Conservation (phyloP, 2,329 filamentous ascomycete species). For the Fusarium papillatum region DNA sequence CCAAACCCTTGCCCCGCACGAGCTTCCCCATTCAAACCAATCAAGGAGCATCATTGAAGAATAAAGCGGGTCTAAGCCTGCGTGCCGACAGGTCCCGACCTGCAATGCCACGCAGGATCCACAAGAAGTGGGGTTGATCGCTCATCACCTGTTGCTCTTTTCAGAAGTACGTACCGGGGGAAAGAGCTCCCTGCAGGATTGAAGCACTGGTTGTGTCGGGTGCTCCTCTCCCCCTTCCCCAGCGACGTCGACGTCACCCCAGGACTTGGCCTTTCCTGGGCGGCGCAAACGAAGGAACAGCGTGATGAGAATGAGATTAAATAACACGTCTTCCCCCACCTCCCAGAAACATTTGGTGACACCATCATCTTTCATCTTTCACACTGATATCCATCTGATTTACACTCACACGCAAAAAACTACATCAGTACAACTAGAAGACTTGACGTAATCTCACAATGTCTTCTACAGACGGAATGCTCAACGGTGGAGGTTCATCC, state of each 20-base stretch:
- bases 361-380: conserved; percentile 5
- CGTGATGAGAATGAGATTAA: conserved; percentile 26
- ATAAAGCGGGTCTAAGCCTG: not conserved
- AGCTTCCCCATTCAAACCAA: not conserved
- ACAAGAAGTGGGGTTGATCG: conserved; percentile 29
- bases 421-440: not conserved
- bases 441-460: conserved; percentile 12
- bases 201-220: conserved; percentile 4
- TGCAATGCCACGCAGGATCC: conserved; percentile 26
- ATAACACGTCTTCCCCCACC: conserved; percentile 30
- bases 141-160: conserved; percentile 28
- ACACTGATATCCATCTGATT: not conserved
- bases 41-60: not conserved
- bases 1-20: conserved; percentile 33
- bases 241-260: conserved; percentile 30
- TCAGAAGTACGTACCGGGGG: not conserved
- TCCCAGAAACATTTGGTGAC: conserved; percentile 8
- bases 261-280: conserved; percentile 22
- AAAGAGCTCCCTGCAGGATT: conserved; percentile 9
- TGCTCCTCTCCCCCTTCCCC: not conserved
- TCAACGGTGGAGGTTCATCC: conserved; percentile 47
- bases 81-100: conserved; percentile 1
- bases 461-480: conserved; percentile 34
- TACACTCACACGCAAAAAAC: not conserved
- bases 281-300: conserved; percentile 14